phyloP scores from a whole-genome alignment of 2,329 filamentous ascomycete species.

The Claviceps africana region DNA sequence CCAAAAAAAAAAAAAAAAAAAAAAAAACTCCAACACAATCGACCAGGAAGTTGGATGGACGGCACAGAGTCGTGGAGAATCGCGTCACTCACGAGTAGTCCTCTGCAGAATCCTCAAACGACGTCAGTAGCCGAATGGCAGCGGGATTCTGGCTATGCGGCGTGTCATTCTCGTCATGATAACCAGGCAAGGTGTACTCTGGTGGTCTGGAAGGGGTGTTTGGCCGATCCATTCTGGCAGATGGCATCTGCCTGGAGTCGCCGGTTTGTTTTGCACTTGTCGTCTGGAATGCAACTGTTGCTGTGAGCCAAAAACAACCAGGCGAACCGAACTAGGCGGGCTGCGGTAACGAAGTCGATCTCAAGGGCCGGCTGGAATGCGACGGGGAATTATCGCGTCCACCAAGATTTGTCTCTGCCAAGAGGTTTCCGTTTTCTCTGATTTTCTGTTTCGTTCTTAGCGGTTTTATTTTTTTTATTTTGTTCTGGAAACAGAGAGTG shows the following conservation, averaged over 20 bases:
- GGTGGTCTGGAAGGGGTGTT: conserved; percentile 39
- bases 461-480: no score
- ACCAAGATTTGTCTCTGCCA: no score
- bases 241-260: background rate
- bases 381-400: no score
- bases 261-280: background rate
- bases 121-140: conserved; percentile 47
- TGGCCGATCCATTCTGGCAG: conserved; percentile 32
- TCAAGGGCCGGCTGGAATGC: background rate
- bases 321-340: background rate
- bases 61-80: background rate
- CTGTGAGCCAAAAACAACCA: background rate
- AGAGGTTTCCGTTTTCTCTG: no score
- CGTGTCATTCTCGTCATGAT: conserved; percentile 40
- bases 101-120: conserved; percentile 41
- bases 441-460: no score
- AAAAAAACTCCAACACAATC: background rate
- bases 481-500: no score
- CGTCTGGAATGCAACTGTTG: conserved; percentile 15
- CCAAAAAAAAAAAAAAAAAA: background rate
- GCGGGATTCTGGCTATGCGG: conserved; percentile 34
- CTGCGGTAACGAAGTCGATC: background rate
- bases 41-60: background rate
- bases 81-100: conserved; percentile 40
- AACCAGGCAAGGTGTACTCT: conserved; percentile 42